Base-by-base conservation (phyloP, 2,329 filamentous ascomycete species). In the Hypomyces perniciosus region DNA sequence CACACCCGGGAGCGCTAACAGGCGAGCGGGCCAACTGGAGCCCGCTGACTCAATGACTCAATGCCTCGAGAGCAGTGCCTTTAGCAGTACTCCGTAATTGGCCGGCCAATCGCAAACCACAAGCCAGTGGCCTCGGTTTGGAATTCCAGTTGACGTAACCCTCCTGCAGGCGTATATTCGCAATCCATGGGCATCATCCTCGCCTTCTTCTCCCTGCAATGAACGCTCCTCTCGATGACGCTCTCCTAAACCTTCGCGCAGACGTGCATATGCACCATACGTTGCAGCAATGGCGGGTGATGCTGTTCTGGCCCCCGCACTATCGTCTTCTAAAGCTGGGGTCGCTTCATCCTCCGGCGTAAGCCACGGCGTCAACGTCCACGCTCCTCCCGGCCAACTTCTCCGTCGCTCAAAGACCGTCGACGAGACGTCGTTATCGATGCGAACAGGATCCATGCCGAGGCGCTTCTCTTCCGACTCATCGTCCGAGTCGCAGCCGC, bases 331-430 rank as follows among this genome's bases (percentile, higher is more conserved):
- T 27, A 47, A 35, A 46, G 27, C 38, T 13, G 51, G 28, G 9
- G 12, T 44, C 45, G 54, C 50, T 33, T 35, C 51, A 10, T 45
- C 48, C 52, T 49, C 47, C 44, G 45, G 47, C 51, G 29, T 45
- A 38, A 53, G 40, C 51, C 38, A 41, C 28, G 40, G 50, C 29
- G 33, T 34, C 31, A 34, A 38, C 26, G n/a, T 13, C 37, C 28
- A 20, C 35, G 43, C 31, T n/a, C 49, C 54, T 20, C 52, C 67
- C 31, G 68, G 69, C 38, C 66, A 72, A 56, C 62, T 63, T 41
- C 52, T 75, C 41, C 73, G 73, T 51, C 71, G 74, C 50, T 61
- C 70, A 48, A 66, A 65, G 46, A 73, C 71, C 30, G 59, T 72
- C 44, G 69, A 71, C 51, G 68, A 73, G 31, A 52, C 58, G 28